Percentiles rank a stretch among this genome's conserved stretches.
These are phyloP conservation scores for Dryadomyces sulphureus DNA, from an alignment of 2,329 filamentous ascomycete genomes.

Conservation along the genomic window DNA sequence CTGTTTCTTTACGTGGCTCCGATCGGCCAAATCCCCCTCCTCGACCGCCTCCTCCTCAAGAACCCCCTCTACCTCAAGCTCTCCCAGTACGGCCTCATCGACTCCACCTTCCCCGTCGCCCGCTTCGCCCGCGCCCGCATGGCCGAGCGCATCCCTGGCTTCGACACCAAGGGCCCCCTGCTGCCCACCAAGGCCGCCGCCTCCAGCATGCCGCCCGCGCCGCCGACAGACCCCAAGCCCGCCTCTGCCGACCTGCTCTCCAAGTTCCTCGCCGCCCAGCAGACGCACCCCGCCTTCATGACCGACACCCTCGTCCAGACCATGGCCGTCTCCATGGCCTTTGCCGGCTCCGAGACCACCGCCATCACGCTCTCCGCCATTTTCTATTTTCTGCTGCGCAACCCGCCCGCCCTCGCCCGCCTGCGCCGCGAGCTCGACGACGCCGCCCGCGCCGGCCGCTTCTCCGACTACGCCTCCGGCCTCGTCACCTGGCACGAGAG, in stretches of 20 bases:
- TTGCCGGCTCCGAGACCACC: constrained; percentile 67
- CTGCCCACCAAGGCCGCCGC: constrained; percentile 21
- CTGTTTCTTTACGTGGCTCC: constrained; percentile 60
- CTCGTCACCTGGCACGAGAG: constrained; percentile 55
- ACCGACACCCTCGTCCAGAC: constrained; percentile 53
- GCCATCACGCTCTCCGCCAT: constrained; percentile 58
- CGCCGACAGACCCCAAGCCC: too few species aligned
- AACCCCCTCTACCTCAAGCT: constrained; percentile 58
- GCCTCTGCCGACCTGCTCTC: constrained; percentile 45
- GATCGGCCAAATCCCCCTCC: constrained; percentile 58
- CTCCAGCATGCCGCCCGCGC: neutral
- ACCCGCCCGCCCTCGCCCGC: constrained; percentile 36
- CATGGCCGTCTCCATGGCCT: constrained; percentile 57
- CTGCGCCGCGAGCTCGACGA: constrained; percentile 49
- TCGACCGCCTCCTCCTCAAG: constrained; percentile 57
- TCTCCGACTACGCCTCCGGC: constrained; percentile 36
- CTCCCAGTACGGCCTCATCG: constrained; percentile 50
- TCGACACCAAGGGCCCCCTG: constrained; percentile 24
- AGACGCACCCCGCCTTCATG: constrained; percentile 57
- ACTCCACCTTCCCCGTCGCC: constrained; percentile 57
- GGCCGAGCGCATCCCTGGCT: constrained; percentile 43
- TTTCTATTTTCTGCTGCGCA: constrained; percentile 60
- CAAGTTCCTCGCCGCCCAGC: constrained; percentile 56
- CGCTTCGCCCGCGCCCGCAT: constrained; percentile 56
- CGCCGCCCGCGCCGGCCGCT: constrained; percentile 35